Conservation (phyloP, 1,284 basidiomycete species). For the Inonotus obliquus region DNA sequence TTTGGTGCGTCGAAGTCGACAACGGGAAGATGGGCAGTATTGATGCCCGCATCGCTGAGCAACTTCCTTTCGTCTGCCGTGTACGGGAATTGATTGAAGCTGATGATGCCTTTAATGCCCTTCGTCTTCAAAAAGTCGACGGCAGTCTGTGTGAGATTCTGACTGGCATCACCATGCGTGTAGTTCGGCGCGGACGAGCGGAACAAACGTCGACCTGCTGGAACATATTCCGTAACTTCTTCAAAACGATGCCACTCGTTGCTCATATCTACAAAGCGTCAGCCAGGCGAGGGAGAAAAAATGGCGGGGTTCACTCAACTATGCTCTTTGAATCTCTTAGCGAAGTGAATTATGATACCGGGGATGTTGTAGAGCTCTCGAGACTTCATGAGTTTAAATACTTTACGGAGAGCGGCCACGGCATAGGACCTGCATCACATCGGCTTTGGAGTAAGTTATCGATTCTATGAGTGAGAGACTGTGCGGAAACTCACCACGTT, state of each 20-base stretch:
- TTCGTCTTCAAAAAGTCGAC: constrained; percentile 10
- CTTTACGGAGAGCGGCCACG: too few relatives aligned
- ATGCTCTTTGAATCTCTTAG: too few relatives aligned
- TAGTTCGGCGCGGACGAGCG: constrained; percentile 21
- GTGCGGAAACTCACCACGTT: too few relatives aligned
- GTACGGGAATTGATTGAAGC: constrained; percentile 21
- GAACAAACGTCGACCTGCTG: constrained; percentile 4
- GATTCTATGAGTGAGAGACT: too few relatives aligned
- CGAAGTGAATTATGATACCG: too few relatives aligned
- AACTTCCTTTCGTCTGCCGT: constrained; percentile 1
- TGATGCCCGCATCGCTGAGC: constrained; percentile 13
- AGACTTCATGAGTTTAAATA: too few relatives aligned
- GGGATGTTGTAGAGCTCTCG: too few relatives aligned
- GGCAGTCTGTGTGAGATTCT: constrained; percentile 13
- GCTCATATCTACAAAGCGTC: not conserved
- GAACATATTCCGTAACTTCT: not conserved
- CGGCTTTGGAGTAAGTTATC: too few relatives aligned
- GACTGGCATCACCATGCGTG: constrained; percentile 4
- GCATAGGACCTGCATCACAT: too few relatives aligned
- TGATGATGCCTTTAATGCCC: constrained; percentile 21
- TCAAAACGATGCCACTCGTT: not conserved
- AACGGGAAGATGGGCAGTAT: constrained; percentile 21
- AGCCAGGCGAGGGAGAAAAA: too few relatives aligned
- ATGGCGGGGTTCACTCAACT: too few relatives aligned
- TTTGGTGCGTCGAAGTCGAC: constrained; percentile 19